phyloP scores from a whole-genome alignment of 352 stramenopile species.

The Peronospora farinosa region DNA sequence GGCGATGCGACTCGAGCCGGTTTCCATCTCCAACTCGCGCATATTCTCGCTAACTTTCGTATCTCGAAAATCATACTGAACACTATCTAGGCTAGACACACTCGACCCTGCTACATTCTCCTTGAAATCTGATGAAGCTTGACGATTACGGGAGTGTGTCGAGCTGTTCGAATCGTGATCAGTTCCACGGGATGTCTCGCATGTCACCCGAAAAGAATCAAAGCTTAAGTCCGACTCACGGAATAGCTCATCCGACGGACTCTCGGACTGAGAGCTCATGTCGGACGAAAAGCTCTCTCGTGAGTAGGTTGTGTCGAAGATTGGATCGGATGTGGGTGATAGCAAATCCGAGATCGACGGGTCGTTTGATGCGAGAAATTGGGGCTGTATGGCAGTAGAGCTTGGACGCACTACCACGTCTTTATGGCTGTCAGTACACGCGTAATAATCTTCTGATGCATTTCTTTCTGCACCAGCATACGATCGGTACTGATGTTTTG shows the following conservation, averaged over 20 bases:
- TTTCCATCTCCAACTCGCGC: conserved; percentile 25
- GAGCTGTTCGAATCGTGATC: conserved; percentile 3
- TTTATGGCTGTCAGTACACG: conserved; percentile 1
- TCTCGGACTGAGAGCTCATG: conserved; percentile 21
- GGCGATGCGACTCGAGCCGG: conserved; percentile 24
- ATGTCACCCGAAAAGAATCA: conserved; percentile 9
- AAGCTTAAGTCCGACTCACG: conserved; percentile 16
- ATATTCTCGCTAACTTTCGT: conserved; percentile 35
- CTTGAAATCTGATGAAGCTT: not conserved
- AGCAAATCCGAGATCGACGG: conserved; percentile 5
- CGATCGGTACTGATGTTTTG: conserved; percentile 6
- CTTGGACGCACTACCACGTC: not conserved
- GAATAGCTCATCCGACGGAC: not conserved
- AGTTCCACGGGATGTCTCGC: conserved; percentile 6
- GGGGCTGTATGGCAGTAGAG: not conserved
- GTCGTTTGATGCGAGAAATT: conserved; percentile 8
- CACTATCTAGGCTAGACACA: conserved; percentile 21
- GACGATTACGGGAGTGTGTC: conserved; percentile 2
- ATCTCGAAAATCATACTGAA: conserved; percentile 25
- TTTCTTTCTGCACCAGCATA: not conserved
- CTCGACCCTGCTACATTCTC: conserved; percentile 11
- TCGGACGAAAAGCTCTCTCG: conserved; percentile 28
- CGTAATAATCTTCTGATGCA: not conserved
- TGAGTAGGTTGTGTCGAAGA: conserved; percentile 23
- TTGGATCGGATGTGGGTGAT: conserved; percentile 4